A percentile compares a stretch with the other conserved stretches of the same genome.
These are phyloP conservation scores for Hypoxylon trugodes DNA, from an alignment of 495 filamentous ascomycete genomes.

Conservation along the genomic window DNA sequence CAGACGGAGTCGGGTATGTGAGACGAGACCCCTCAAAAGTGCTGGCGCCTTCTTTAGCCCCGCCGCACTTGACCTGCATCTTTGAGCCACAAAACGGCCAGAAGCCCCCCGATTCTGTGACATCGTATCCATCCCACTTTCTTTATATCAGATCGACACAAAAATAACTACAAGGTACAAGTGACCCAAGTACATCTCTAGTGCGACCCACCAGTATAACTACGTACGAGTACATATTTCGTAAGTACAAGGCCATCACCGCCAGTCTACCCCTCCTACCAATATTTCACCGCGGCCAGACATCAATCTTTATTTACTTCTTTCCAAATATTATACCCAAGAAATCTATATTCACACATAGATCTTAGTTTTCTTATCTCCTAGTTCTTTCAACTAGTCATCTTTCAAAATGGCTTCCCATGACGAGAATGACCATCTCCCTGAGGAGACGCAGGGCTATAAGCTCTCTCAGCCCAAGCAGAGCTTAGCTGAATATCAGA, in stretches of 20 bases:
- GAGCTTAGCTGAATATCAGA: slow-evolving; percentile 87
- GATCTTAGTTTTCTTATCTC: not conserved
- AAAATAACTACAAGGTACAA: slow-evolving; percentile 18
- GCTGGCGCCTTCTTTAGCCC: slow-evolving; percentile 24
- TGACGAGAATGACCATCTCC: slow-evolving; percentile 83
- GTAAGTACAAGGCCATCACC: slow-evolving; percentile 32
- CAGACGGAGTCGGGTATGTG: slow-evolving; percentile 16
- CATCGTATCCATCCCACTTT: slow-evolving; percentile 33
- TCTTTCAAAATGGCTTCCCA: slow-evolving; percentile 70
- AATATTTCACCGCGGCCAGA: slow-evolving; percentile 18
- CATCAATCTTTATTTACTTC: slow-evolving; percentile 5
- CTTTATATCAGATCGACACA: slow-evolving; percentile 33
- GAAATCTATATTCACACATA: slow-evolving; percentile 1
- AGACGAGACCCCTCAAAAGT: slow-evolving; percentile 30
- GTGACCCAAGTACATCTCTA: slow-evolving; percentile 17
- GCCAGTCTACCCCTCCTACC: slow-evolving; percentile 38
- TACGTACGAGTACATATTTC: slow-evolving; percentile 27
- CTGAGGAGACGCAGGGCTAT: slow-evolving; percentile 91
- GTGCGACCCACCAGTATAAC: slow-evolving; percentile 12
- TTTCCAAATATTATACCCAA: slow-evolving; percentile 4
- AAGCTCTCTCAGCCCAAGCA: slow-evolving; percentile 96
- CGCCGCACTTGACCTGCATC: slow-evolving; percentile 22
- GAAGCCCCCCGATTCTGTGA: slow-evolving; percentile 27
- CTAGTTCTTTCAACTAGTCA: not conserved
- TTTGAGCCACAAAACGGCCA: slow-evolving; percentile 29